Percentiles rank a stretch among this genome's conserved stretches.
Evolutionary conservation across 768 basidiomycete species (phyloP).

Genomic region (Lactarius sanguifluus): DNA sequence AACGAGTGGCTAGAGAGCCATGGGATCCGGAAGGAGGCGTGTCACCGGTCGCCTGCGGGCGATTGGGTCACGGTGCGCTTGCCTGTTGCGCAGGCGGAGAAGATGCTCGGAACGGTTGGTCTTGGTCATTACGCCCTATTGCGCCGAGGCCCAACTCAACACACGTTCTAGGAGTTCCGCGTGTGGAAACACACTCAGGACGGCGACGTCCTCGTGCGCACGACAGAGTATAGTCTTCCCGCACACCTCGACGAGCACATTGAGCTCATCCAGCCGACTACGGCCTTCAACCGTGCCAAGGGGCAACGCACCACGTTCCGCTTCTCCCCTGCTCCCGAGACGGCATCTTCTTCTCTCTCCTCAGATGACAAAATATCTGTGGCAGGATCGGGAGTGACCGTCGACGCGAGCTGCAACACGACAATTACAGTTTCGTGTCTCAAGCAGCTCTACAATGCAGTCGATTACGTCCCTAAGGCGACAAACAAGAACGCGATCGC

Average conservation of each 20-base stretch:
- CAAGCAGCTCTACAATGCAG: conserved; percentile 39
- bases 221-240: conserved; percentile 61
- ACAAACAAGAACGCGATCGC: conserved; percentile 37
- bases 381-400: conserved; percentile 13
- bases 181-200: conserved; percentile 51
- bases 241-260: conserved; percentile 51
- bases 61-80: conserved; percentile 61
- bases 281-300: conserved; percentile 53
- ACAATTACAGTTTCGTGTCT: conserved; percentile 40
- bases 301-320: conserved; percentile 42
- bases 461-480: conserved; percentile 32
- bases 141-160: background rate
- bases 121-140: conserved; percentile 28
- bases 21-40: conserved; percentile 50
- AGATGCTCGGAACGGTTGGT: conserved; percentile 58
- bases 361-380: conserved; percentile 7
- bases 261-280: conserved; percentile 66
- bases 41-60: conserved; percentile 54
- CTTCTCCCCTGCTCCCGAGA: conserved; percentile 20
- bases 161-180: conserved; percentile 48
- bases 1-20: conserved; percentile 54
- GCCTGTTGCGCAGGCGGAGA: conserved; percentile 54
- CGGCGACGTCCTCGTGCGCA: conserved; percentile 56
- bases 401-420: conserved; percentile 39
- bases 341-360: background rate